A percentile compares a stretch with the other conserved stretches of the same genome.
Evolutionary conservation across 2,329 filamentous ascomycete genomes (phyloP).

Genomic region (Colletotrichum sp.): DNA sequence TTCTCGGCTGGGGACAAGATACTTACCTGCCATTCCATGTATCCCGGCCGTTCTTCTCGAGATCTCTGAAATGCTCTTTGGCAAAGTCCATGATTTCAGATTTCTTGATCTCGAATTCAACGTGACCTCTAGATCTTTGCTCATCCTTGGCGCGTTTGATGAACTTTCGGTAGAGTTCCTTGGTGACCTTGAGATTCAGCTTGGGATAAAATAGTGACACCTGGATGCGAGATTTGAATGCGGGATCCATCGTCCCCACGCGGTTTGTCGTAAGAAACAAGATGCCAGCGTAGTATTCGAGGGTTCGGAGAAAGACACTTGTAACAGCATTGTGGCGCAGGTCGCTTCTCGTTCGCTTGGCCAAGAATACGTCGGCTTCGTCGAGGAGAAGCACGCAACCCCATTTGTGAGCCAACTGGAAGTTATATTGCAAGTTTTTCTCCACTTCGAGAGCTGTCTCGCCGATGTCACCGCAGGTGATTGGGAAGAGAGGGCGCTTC

Average conservation of each 20-base stretch:
- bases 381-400: slow-evolving; percentile 4
- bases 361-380: slow-evolving; percentile 32
- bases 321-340: background rate
- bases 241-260: slow-evolving; percentile 47
- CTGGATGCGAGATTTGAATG: slow-evolving; percentile 53
- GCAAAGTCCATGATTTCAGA: background rate
- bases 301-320: slow-evolving; percentile 42
- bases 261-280: slow-evolving; percentile 54
- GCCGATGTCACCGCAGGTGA: slow-evolving; percentile 20
- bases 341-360: slow-evolving; percentile 65
- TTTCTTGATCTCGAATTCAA: background rate
- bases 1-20: background rate
- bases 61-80: background rate
- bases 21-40: slow-evolving; percentile 25
- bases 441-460: slow-evolving; percentile 16
- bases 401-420: slow-evolving; percentile 18
- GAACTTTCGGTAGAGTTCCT: slow-evolving; percentile 8
- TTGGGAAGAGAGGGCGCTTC: background rate
- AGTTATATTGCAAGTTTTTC: slow-evolving; percentile 8
- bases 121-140: background rate
- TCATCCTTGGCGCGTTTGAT: slow-evolving; percentile 8
- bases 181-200: background rate
- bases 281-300: slow-evolving; percentile 52
- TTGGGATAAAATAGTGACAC: slow-evolving; percentile 48
- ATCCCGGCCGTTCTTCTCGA: background rate